phyloP scores from a whole-genome alignment of 148 eudicot genomes.

The Amaranthus hypochondriacus region DNA sequence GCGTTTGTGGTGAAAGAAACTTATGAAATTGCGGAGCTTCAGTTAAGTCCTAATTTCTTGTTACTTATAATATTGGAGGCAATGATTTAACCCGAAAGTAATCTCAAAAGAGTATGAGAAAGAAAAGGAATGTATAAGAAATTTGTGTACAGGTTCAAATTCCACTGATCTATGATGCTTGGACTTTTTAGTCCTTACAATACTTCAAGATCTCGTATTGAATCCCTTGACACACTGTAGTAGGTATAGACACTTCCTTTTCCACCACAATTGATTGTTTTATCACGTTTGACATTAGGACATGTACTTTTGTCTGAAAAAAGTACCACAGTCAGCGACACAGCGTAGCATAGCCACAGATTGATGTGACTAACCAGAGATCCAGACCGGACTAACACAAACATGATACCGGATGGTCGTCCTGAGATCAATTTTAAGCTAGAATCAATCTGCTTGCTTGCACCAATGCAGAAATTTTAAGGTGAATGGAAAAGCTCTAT shows the following conservation, averaged over 20 bases:
- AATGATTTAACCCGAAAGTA: neutral
- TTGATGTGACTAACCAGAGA: neutral
- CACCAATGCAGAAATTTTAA: neutral
- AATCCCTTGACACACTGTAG: no score
- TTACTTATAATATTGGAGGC: neutral
- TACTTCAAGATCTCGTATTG: no score
- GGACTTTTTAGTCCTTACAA: no score
- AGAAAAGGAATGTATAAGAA: neutral
- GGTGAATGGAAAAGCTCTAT: neutral
- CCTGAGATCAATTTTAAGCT: constrained; percentile 1
- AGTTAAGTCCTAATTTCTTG: neutral
- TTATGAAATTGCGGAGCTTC: neutral
- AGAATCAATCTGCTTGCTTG: neutral
- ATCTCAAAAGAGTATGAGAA: neutral
- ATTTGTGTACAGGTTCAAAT: neutral
- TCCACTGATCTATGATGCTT: neutral
- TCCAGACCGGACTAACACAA: constrained; percentile 3
- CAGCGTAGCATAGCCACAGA: no score
- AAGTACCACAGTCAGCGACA: no score
- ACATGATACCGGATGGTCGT: neutral
- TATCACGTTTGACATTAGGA: no score
- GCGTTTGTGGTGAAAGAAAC: neutral
- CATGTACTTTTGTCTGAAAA: no score
- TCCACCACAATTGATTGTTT: no score
- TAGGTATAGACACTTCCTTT: no score